Percentiles rank a stretch among this genome's conserved stretches.
phyloP scores from a whole-genome alignment of 371 early-diverging fungal genomes.

The Syncephalis fuscata region DNA sequence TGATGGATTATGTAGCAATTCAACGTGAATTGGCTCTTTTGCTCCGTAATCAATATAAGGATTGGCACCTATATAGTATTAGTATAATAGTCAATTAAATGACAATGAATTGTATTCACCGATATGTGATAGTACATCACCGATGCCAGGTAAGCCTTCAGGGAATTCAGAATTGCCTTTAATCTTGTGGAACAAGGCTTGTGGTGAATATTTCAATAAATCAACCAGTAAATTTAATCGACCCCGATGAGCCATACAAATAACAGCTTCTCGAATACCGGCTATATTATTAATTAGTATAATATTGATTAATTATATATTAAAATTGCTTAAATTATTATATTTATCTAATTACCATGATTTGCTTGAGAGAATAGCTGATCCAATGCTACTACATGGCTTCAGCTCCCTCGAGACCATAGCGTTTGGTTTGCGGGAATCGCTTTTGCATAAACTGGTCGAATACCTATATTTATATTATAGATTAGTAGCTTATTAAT shows the following conservation, averaged over 20 bases:
- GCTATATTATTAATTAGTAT: slow-evolving; percentile 10
- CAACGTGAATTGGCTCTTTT: slow-evolving; percentile 44
- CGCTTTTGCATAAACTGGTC: slow-evolving; percentile 92
- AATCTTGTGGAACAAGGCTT: slow-evolving; percentile 81
- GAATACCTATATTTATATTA: slow-evolving; percentile 35
- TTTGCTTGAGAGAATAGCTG: slow-evolving; percentile 35
- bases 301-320: not conserved
- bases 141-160: slow-evolving; percentile 48
- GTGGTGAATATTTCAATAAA: slow-evolving; percentile 57
- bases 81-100: not conserved
- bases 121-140: slow-evolving; percentile 84
- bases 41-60: slow-evolving; percentile 34
- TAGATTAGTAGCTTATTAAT: not conserved
- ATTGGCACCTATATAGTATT: not conserved
- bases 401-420: slow-evolving; percentile 95
- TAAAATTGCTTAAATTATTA: not conserved
- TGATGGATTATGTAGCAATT: slow-evolving; percentile 85
- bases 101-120: slow-evolving; percentile 5
- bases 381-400: slow-evolving; percentile 84
- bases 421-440: slow-evolving; percentile 89
- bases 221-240: slow-evolving; percentile 83
- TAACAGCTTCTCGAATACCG: slow-evolving; percentile 57
- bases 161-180: slow-evolving; percentile 83
- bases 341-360: slow-evolving; percentile 27
- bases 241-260: slow-evolving; percentile 97